A percentile compares a stretch with the other conserved stretches of the same genome.
These are phyloP conservation scores for Leccinum subfulvum DNA, from an alignment of 1,284 basidiomycete species.

Conservation along the genomic window DNA sequence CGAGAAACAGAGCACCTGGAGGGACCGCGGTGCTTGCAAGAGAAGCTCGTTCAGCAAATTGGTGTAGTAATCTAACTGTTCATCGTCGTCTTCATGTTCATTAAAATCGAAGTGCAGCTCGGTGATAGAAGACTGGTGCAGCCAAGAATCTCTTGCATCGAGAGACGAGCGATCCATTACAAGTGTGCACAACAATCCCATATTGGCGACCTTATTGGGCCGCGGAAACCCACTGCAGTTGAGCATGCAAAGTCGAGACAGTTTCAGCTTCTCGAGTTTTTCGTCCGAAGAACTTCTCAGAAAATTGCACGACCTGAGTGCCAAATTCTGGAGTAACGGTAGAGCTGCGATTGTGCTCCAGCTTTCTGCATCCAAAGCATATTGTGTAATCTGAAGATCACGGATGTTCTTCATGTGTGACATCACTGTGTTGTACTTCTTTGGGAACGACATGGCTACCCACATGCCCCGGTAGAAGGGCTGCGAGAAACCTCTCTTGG, in stretches of 20 bases:
- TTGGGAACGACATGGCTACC: neutral
- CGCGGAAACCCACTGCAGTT: no score
- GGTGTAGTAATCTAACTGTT: no score
- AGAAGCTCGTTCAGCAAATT: neutral
- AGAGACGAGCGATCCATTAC: no score
- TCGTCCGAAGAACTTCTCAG: no score
- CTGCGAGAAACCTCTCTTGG: neutral
- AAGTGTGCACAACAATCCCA: no score
- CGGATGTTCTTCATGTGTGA: conserved; percentile 14
- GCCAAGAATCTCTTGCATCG: no score
- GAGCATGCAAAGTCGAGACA: no score
- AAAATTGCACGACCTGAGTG: conserved; percentile 4
- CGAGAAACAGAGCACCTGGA: conserved; percentile 3
- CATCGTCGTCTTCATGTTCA: no score
- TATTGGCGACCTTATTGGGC: no score
- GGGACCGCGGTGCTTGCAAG: neutral
- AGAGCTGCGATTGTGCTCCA: conserved; percentile 17
- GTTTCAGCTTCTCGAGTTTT: no score
- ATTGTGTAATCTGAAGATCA: conserved; percentile 9
- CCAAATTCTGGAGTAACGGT: conserved; percentile 10
- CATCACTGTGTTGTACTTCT: conserved; percentile 9
- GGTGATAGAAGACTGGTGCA: no score
- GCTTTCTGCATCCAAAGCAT: conserved; percentile 12
- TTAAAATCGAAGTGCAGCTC: no score
- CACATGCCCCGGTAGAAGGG: neutral